Conservation (phyloP, 2,329 filamentous ascomycete genomes). For the Cryphonectria nitschkei region DNA sequence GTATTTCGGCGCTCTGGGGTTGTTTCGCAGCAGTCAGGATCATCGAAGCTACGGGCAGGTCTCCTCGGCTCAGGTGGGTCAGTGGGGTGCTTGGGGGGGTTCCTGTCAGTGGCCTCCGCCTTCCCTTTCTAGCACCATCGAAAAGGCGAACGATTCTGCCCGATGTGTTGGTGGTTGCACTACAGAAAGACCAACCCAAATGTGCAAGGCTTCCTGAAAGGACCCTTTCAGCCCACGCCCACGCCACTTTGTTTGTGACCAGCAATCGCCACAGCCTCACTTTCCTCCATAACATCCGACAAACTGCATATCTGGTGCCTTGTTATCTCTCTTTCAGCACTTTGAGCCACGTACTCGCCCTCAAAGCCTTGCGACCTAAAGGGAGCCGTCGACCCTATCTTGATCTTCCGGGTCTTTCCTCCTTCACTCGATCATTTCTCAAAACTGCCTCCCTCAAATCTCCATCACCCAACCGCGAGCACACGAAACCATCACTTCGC, state of each 20-base stretch:
- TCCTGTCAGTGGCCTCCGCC: constrained; percentile 16
- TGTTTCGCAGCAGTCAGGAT: constrained; percentile 12
- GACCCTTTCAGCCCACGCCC: background rate
- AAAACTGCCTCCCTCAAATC: background rate
- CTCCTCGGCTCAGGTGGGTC: constrained; percentile 1
- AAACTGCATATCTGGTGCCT: constrained; percentile 4
- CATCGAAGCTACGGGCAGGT: constrained; percentile 9
- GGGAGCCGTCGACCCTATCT: background rate
- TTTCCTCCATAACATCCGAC: constrained; percentile 23
- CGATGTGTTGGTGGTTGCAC: background rate
- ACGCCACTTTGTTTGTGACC: constrained; percentile 7
- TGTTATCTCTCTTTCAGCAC: background rate
- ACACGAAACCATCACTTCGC: background rate
- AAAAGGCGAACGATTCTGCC: constrained; percentile 9
- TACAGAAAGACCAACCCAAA: background rate
- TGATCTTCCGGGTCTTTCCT: background rate
- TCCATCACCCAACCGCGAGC: background rate
- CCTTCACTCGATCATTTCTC: background rate
- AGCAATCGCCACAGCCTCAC: constrained; percentile 17
- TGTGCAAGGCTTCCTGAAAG: background rate
- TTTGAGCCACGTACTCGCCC: background rate
- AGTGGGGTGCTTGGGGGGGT: background rate
- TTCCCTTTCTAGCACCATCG: constrained; percentile 19
- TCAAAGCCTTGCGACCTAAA: background rate
- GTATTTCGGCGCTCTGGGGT: constrained; percentile 7